A percentile compares a stretch with the other conserved stretches of the same genome.
These are phyloP conservation scores for Bolboschoenoplectus hybrid DNA, from an alignment of 202 grass and related monocot species.

Conservation along the genomic window DNA sequence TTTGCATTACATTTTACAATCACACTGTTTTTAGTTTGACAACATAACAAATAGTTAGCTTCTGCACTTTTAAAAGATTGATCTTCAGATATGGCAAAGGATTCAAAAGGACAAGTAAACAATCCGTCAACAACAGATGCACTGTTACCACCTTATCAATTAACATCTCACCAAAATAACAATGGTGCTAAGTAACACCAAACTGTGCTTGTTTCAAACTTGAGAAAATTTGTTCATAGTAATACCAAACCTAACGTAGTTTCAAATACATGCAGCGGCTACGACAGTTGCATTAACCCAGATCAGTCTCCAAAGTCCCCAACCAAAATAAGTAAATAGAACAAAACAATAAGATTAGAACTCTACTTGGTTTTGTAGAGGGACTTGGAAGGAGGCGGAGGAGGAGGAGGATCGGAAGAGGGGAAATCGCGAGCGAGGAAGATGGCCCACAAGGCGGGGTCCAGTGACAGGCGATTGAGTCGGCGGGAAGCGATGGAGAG, in stretches of 20 bases:
- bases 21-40: not conserved
- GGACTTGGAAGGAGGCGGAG: conserved; percentile 59
- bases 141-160: not conserved
- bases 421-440: conserved; percentile 79
- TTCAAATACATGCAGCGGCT: not conserved
- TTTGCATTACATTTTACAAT: not conserved
- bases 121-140: not conserved
- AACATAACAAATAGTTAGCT: not conserved
- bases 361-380: conserved; percentile 71
- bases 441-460: conserved; percentile 56
- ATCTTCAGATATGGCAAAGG: not conserved
- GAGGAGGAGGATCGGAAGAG: conserved; percentile 34
- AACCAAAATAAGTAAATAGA: not conserved
- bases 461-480: conserved; percentile 65
- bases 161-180: not conserved
- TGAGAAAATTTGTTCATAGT: not conserved
- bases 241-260: not conserved
- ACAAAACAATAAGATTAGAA: not conserved
- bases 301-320: not conserved
- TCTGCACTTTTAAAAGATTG: not conserved
- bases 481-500: conserved; percentile 72
- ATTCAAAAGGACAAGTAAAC: not conserved
- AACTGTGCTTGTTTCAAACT: not conserved
- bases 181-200: not conserved
- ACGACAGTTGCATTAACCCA: not conserved